Evolutionary conservation across 495 filamentous ascomycete genomes (phyloP), one percentile per base, ranked within the genome.

Genomic region (Cercophora newfieldiana): DNA sequence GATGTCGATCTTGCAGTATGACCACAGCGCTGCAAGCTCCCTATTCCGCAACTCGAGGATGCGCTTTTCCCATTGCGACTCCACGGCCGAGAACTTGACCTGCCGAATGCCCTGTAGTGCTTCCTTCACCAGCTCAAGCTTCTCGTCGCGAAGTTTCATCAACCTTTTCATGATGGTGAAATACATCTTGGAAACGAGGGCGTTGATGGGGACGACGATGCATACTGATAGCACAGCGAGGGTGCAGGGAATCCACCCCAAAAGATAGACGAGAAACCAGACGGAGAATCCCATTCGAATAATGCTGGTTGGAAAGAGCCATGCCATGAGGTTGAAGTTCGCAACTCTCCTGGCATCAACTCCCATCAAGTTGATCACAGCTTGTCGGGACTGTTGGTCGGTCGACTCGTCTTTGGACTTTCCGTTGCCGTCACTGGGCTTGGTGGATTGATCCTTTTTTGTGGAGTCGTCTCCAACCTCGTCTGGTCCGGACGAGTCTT

Each of bases 81-180:
- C 91, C 16, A 90, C 72, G 6, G 90, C 91, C 4, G 89, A 89
- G 68, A 94, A 92, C 68, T 94, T 94, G 69, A 94, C 89, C 71
- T 93, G 91, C 10, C 91, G 84, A 63, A 94, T 93, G 53, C 88
- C 91, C 63, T 90, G 85, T 0, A 94, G 75, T 1, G 89, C 90
- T 73, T 94, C 91, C 0, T 88, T 90, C 3, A 94, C 81, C 1
- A 91, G 80, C 0, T 81, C 86, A 79, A 92, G 85, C 71, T 93
- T 92, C 33, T 83, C 79, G 72, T 94, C 91, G 61, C 90, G 83
- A 2, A 86, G 77, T 69, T 88, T 90, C 91, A 93, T 93, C 30
- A 93, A 74, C 24, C 79, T 78, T 57, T 88, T 85, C 66, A 91
- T 88, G 10, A 87, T 80, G 10, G 77, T 75, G 0, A 86, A 78